Percentiles rank a stretch among this genome's conserved stretches.
phyloP scores from a whole-genome alignment of 306 rosid genomes.

The Prunus fruticosa region DNA sequence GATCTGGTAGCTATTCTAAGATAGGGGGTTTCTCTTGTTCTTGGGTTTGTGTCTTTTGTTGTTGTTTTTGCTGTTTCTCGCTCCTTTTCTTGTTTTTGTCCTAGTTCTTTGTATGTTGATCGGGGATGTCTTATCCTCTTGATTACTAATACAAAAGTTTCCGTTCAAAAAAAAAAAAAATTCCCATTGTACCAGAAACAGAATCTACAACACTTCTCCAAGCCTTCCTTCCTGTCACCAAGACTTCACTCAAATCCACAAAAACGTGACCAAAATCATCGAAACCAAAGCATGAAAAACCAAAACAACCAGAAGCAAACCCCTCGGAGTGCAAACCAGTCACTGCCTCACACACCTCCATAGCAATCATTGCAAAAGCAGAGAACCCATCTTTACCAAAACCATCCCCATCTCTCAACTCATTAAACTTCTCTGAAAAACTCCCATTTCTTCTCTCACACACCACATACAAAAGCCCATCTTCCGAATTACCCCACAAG shows the following conservation, averaged over 20 bases:
- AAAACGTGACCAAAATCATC: constrained; percentile 58
- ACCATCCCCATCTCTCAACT: constrained; percentile 33
- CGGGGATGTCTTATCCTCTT: too few species aligned
- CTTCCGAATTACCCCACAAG: constrained; percentile 67
- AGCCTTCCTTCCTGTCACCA: constrained; percentile 56
- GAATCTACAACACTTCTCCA: constrained; percentile 26
- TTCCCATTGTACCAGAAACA: constrained; percentile 22
- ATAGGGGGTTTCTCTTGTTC: too few species aligned
- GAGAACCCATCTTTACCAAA: constrained; percentile 33
- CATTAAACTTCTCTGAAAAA: constrained; percentile 38
- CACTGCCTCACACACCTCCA: constrained; percentile 60
- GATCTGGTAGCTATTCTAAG: too few species aligned
- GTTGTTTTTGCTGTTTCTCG: too few species aligned
- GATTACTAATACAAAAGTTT: too few species aligned
- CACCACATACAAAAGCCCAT: constrained; percentile 58
- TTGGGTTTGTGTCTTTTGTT: too few species aligned
- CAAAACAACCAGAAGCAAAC: constrained; percentile 55
- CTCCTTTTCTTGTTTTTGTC: too few species aligned
- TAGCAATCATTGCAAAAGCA: constrained; percentile 46
- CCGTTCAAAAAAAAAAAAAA: too few species aligned
- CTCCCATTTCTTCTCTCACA: constrained; percentile 39
- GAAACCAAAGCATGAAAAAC: constrained; percentile 54
- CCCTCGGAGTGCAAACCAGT: constrained; percentile 57
- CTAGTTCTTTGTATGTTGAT: too few species aligned
- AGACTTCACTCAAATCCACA: constrained; percentile 57